Percentiles rank a stretch among this genome's conserved stretches.
Evolutionary conservation across 2,329 filamentous ascomycete genomes (phyloP).

Genomic region (Penicillium sp.): DNA sequence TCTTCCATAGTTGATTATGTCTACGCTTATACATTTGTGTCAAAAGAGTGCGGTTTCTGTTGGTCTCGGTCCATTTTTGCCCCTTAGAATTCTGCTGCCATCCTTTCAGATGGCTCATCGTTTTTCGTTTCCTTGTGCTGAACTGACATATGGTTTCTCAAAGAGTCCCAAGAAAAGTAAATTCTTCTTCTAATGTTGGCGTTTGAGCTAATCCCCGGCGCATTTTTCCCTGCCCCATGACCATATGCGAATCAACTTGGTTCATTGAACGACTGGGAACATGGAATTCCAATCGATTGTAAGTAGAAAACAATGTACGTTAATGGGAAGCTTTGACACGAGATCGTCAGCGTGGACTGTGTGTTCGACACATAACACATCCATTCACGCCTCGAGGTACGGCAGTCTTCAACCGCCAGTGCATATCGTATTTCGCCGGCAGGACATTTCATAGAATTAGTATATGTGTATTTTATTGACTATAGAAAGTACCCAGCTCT

Average conservation of each 20-base stretch:
- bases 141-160: not conserved
- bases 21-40: slow-evolving; percentile 9
- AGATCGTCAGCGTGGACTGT: not conserved
- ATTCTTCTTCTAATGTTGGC: not conserved
- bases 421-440: too few species aligned
- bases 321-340: not conserved
- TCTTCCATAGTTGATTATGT: slow-evolving; percentile 21
- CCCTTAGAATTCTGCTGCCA: not conserved
- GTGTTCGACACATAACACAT: not conserved
- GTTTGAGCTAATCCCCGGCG: not conserved
- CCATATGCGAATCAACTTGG: not conserved
- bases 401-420: too few species aligned
- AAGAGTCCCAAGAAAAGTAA: slow-evolving; percentile 1
- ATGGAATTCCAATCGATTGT: not conserved
- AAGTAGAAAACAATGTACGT: not conserved
- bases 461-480: too few species aligned
- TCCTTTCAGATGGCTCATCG: not conserved
- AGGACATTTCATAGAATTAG: too few species aligned
- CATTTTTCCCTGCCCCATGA: not conserved
- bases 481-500: too few species aligned
- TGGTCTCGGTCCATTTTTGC: not conserved
- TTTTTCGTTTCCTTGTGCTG: not conserved
- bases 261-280: not conserved
- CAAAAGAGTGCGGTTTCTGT: slow-evolving; percentile 8
- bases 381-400: too few species aligned